phyloP scores from a whole-genome alignment of 2,329 filamentous ascomycete genomes.

The Triangularia setosa region DNA sequence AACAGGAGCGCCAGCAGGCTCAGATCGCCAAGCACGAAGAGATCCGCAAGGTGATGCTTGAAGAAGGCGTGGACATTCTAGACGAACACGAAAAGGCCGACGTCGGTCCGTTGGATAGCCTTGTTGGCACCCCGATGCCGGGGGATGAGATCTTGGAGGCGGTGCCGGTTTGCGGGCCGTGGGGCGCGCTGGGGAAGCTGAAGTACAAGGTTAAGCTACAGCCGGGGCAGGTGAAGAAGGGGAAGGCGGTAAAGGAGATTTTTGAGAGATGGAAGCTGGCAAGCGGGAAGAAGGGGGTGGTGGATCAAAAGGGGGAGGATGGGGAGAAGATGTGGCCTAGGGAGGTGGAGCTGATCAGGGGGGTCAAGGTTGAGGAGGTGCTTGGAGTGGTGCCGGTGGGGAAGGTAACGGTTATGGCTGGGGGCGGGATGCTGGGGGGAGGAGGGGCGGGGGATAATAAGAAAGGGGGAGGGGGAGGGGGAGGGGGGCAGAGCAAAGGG shows the following conservation, averaged over 20 bases:
- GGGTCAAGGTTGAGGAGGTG: constrained; percentile 76
- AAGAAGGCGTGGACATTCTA: constrained; percentile 54
- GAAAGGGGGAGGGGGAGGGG: constrained; percentile 32
- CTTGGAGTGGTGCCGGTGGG: constrained; percentile 76
- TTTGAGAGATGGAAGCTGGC: constrained; percentile 74
- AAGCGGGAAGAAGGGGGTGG: constrained; percentile 51
- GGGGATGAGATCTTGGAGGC: constrained; percentile 78
- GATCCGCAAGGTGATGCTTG: constrained; percentile 55
- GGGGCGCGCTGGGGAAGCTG: constrained; percentile 60
- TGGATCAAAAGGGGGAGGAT: constrained; percentile 59
- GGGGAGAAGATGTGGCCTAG: constrained; percentile 76
- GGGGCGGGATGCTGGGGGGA: constrained; percentile 48
- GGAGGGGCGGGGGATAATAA: constrained; percentile 40
- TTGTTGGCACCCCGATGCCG: constrained; percentile 72
- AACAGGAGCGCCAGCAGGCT: constrained; percentile 73
- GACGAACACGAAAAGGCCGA: constrained; percentile 57
- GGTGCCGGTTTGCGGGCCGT: constrained; percentile 62
- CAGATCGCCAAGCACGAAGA: constrained; percentile 76
- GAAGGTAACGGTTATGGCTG: constrained; percentile 75
- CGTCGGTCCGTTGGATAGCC: constrained; percentile 58
- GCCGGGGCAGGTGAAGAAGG: constrained; percentile 85
- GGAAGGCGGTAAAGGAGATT: constrained; percentile 88
- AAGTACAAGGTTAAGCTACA: constrained; percentile 97
- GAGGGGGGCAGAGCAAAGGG: constrained; percentile 30
- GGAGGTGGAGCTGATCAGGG: constrained; percentile 81